A percentile compares a stretch with the other conserved stretches of the same genome.
phyloP scores from a whole-genome alignment of 2,329 filamentous ascomycete species.

The Colletotrichum horii region DNA sequence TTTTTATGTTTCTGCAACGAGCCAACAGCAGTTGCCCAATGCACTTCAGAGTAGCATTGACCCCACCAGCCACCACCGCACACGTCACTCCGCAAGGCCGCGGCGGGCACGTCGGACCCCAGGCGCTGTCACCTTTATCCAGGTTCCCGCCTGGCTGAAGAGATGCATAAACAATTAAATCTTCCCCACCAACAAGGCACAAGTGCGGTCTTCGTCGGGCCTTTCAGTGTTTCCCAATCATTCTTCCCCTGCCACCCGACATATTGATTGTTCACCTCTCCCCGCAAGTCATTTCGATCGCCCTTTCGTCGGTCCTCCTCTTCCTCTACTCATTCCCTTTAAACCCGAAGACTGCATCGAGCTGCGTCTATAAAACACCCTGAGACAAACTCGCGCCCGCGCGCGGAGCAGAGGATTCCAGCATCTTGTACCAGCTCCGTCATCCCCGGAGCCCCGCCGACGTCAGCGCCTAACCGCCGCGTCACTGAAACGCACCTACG shows the following conservation, averaged over 20 bases:
- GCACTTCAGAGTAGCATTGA: slow-evolving; percentile 1
- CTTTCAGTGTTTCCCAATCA: neutral
- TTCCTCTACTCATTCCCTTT: neutral
- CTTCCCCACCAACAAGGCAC: slow-evolving; percentile 15
- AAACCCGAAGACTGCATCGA: neutral
- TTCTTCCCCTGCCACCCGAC: slow-evolving; percentile 3
- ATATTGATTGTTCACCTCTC: neutral
- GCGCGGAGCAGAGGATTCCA: neutral
- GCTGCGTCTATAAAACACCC: neutral
- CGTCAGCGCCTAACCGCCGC: slow-evolving; percentile 19
- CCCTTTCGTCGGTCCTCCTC: neutral
- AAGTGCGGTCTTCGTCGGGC: slow-evolving; percentile 1
- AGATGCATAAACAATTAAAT: slow-evolving; percentile 21
- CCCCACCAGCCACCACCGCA: slow-evolving; percentile 23
- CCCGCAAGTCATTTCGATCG: slow-evolving; percentile 1
- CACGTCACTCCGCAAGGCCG: slow-evolving; percentile 22
- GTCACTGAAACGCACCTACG: slow-evolving; percentile 15
- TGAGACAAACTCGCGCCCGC: slow-evolving; percentile 3
- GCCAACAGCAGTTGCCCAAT: neutral
- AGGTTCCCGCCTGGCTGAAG: slow-evolving; percentile 18
- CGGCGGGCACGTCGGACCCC: slow-evolving; percentile 8
- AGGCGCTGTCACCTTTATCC: slow-evolving; percentile 16
- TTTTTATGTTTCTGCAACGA: neutral
- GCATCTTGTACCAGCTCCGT: neutral
- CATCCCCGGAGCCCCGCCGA: slow-evolving; percentile 15